Evolutionary conservation across 2,329 filamentous ascomycete species (phyloP).

Genomic region (Dryadomyces sulphureus): DNA sequence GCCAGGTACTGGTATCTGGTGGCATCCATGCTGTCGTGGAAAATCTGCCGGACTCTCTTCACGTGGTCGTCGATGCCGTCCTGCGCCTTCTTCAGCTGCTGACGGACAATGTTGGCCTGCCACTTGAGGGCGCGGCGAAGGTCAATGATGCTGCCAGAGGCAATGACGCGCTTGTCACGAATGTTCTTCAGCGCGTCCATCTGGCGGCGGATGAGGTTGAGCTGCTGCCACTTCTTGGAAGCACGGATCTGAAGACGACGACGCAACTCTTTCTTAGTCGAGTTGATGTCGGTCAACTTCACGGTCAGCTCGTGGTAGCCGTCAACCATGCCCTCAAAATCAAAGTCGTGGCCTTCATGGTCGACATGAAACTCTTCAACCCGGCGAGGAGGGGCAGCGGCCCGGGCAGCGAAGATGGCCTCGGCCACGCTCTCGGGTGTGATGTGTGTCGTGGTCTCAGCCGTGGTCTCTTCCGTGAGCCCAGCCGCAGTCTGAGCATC

Average conservation of each 20-base stretch:
- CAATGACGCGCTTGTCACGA: background rate
- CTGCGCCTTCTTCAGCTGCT: background rate
- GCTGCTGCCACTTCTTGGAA: background rate
- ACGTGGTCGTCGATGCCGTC: background rate
- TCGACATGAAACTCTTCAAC: background rate
- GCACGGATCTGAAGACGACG: background rate
- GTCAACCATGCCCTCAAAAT: background rate
- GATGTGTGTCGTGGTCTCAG: too few species aligned
- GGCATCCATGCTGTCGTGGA: background rate
- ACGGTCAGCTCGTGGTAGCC: slow-evolving; percentile 2
- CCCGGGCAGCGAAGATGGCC: too few species aligned
- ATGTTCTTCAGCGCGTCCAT: background rate
- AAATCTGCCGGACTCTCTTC: background rate
- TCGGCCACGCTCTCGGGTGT: too few species aligned
- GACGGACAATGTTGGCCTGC: background rate
- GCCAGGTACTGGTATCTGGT: background rate
- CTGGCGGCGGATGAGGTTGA: background rate
- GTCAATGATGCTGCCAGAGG: background rate
- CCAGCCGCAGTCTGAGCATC: too few species aligned
- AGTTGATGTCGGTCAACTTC: background rate
- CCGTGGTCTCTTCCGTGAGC: too few species aligned
- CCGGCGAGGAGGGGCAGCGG: too few species aligned
- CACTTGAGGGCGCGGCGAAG: background rate
- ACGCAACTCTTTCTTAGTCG: background rate
- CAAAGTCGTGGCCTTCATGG: background rate